Evolutionary conservation across 176 grass and related monocot species (phyloP).

Genomic region (Oryza officinalis): DNA sequence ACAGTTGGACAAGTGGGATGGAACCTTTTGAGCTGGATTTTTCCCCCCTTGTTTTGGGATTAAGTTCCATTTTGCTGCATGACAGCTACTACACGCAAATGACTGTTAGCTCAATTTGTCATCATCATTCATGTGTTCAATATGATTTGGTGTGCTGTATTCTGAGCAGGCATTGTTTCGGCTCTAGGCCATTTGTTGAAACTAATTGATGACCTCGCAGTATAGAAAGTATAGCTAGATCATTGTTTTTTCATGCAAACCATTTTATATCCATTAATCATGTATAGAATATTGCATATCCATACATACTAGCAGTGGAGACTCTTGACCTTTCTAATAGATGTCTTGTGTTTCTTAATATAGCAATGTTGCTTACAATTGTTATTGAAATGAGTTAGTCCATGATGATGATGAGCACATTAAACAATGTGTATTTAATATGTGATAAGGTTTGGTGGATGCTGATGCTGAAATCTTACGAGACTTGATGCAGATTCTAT

Average conservation of each 20-base stretch:
- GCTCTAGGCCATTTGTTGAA: not conserved
- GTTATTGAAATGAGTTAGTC: not conserved
- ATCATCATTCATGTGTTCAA: not conserved
- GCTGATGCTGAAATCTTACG: not conserved
- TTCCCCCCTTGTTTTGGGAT: not conserved
- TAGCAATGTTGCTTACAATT: not conserved
- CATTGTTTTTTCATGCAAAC: not conserved
- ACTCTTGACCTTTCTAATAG: not conserved
- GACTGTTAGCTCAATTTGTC: not conserved
- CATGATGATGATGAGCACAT: not conserved
- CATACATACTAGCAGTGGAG: not conserved
- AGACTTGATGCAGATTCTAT: constrained; percentile 64
- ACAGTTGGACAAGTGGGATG: not conserved
- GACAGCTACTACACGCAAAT: not conserved
- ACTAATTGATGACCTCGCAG: not conserved
- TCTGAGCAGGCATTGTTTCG: not conserved
- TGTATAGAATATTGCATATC: not conserved
- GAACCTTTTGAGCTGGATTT: constrained; percentile 1
- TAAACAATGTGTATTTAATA: constrained; percentile 1
- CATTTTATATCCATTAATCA: not conserved
- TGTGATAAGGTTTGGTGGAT: constrained; percentile 20
- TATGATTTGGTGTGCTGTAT: not conserved
- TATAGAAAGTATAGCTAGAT: not conserved
- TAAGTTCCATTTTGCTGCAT: not conserved
- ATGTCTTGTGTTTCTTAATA: not conserved